Evolutionary conservation across 176 grass and related monocot species (phyloP).

Genomic region (Elaeis guineensis): DNA sequence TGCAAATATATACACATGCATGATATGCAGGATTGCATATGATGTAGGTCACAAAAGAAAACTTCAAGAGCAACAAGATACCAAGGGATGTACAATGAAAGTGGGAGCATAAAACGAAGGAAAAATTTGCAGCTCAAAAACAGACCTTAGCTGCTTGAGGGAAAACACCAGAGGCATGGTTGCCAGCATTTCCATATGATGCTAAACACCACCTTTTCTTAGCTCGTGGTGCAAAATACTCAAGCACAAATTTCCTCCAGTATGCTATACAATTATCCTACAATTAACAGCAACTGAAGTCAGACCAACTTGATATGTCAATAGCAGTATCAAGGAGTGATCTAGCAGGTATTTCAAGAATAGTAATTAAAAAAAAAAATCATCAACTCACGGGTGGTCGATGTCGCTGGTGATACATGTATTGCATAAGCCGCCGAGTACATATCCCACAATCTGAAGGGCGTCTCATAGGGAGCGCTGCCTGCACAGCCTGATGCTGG

Average conservation of each 20-base stretch:
- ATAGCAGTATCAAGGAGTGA: too few relatives aligned
- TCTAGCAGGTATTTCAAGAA: too few relatives aligned
- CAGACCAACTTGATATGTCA: too few relatives aligned
- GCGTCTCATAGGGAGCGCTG: conserved; percentile 40
- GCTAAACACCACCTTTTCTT: conserved; percentile 96
- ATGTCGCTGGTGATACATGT: conserved; percentile 85
- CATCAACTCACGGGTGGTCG: conserved; percentile 46
- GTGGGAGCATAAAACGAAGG: background rate
- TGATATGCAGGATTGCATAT: too few relatives aligned
- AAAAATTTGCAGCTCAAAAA: background rate
- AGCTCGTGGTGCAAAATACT: conserved; percentile 78
- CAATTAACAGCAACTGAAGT: background rate
- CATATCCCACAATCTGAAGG: conserved; percentile 63
- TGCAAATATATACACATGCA: too few relatives aligned
- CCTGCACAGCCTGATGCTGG: conserved; percentile 48
- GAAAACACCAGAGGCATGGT: background rate
- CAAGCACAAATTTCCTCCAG: conserved; percentile 87
- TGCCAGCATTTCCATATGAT: conserved; percentile 46
- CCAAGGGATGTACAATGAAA: too few relatives aligned
- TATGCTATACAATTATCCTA: conserved; percentile 85
- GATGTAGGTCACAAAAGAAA: too few relatives aligned
- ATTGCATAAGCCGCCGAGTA: conserved; percentile 85
- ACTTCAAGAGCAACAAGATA: too few relatives aligned
- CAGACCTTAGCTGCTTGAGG: background rate
- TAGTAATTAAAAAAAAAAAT: background rate